Percentiles rank a stretch among this genome's conserved stretches.
These are phyloP conservation scores for Leishmania major DNA, from an alignment of 208 protist genomes.

Conservation along the genomic window DNA sequence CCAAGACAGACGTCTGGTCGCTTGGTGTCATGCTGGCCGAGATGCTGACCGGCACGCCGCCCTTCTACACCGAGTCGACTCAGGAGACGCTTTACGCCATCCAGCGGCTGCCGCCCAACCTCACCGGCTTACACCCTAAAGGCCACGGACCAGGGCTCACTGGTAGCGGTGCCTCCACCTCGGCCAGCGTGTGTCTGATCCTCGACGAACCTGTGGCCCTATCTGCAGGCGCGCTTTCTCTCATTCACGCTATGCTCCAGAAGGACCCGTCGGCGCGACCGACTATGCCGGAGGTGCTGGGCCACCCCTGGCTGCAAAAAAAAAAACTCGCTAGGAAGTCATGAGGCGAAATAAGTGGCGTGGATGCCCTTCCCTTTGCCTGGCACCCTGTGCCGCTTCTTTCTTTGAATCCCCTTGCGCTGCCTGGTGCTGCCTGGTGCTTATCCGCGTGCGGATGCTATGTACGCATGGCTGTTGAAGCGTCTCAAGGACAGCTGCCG, in stretches of 20 bases:
- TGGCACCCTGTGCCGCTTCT: background rate
- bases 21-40: conserved; percentile 84
- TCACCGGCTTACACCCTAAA: conserved; percentile 9
- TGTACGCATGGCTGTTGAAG: background rate
- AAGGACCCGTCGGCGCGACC: conserved; percentile 65
- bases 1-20: conserved; percentile 89
- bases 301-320: conserved; percentile 65
- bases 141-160: background rate
- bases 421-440: background rate
- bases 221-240: conserved; percentile 30
- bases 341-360: background rate
- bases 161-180: background rate
- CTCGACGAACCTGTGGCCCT: conserved; percentile 8
- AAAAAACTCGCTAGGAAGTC: conserved; percentile 1
- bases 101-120: conserved; percentile 35
- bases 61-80: conserved; percentile 63
- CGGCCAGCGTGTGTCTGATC: background rate
- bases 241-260: conserved; percentile 59
- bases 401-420: background rate
- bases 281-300: conserved; percentile 59
- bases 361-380: background rate
- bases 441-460: background rate
- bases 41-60: conserved; percentile 79
- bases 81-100: conserved; percentile 71
- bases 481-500: background rate